These are phyloP conservation scores for Chlamydomonas sp. DNA, from an alignment of 139 green algal species.

Conservation along the genomic window DNA sequence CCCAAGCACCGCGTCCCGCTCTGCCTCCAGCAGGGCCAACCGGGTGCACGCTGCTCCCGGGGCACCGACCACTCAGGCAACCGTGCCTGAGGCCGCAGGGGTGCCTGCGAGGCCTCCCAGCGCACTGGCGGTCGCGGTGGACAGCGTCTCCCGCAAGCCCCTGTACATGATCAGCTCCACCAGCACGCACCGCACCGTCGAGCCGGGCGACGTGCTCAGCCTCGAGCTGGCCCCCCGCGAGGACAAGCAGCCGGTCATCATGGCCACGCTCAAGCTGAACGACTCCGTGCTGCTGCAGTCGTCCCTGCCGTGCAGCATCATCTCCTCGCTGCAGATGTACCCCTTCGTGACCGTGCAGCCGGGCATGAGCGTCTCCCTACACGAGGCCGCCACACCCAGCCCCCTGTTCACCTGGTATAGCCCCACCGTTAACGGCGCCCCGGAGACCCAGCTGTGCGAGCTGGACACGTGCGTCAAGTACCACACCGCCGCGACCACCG, in stretches of 20 bases:
- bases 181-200: constrained; percentile 9
- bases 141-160: constrained; percentile 60
- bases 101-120: background rate
- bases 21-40: background rate
- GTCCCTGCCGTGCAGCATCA: constrained; percentile 54
- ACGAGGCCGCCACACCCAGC: constrained; percentile 63
- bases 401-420: constrained; percentile 68
- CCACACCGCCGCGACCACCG: constrained; percentile 41
- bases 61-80: background rate
- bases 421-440: constrained; percentile 9
- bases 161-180: constrained; percentile 61
- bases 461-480: constrained; percentile 73
- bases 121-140: constrained; percentile 36
- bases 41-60: background rate
- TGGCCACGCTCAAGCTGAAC: constrained; percentile 58
- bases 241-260: constrained; percentile 66
- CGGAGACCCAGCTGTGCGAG: constrained; percentile 47
- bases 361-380: constrained; percentile 61
- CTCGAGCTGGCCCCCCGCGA: constrained; percentile 66
- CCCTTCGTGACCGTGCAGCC: constrained; percentile 64
- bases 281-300: constrained; percentile 50
- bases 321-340: constrained; percentile 65
- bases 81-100: background rate
- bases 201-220: constrained; percentile 53
- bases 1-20: too few species aligned